Base-by-base conservation (phyloP, 192 early-diverging fungal genomes). In the Gonapodya prolifera region DNA sequence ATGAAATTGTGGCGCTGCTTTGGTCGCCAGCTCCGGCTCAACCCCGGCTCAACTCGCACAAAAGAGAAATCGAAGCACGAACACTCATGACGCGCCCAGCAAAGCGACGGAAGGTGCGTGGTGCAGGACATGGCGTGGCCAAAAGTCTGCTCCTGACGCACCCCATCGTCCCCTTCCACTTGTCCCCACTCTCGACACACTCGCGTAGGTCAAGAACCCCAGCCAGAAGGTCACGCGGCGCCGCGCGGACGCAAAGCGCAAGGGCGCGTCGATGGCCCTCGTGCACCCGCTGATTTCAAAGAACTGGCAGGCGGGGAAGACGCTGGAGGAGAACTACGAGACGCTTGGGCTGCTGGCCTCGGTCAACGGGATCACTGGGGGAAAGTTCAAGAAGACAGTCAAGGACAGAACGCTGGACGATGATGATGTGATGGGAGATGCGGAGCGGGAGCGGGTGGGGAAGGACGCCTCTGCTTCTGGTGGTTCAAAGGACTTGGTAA, bases 261-360 rank as follows among this genome's bases (percentile, higher is more conserved):
- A 73, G 71, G 28, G 71, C 16, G 28, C 71, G 18, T 32, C 71
- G 31, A 73, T 32, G 28, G 71, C 18, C 18, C 28, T 32, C 31
- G 71, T 73, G 28, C 71, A 18, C 8, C 28, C 71, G 2, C 71
- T 32, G 8, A 18, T 73, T 13, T 13, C 28, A 2, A 32, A 32
- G 8, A 8, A 18, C 28, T 73, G 71, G 71, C 8, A 73, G 8
- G 18, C 71, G 28, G 29, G 29, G 71, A 18, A 32, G 71, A 73
- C 71, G 28, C 8, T 73, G 71, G 18, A 32, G 71, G 71, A 73
- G 71, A 73, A 73, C 31, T 73, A 73, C 71, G 71, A 18, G 28
- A 32, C 16, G 31, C 18, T 73, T 8, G 71, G 71, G 71, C 31
- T 73, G 18, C 8, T 73, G 18, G 71, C 71, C 31, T 18, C 71